Evolutionary conservation across 208 protist genomes (phyloP).

Genomic region (Acanthamoeba culbertsoni): DNA sequence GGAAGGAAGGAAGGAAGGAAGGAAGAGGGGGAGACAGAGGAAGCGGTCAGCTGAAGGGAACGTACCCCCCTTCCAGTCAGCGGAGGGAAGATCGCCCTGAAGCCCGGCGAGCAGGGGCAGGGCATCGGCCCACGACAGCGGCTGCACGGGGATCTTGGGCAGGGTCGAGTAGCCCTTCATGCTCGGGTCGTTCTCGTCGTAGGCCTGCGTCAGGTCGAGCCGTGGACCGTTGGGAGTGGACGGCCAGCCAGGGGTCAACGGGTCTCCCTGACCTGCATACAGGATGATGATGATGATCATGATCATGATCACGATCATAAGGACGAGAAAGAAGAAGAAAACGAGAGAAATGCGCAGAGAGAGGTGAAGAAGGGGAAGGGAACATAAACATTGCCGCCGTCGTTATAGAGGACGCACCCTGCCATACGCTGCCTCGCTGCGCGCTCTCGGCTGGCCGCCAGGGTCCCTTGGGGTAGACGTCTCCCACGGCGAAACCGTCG

Average conservation of each 20-base stretch:
- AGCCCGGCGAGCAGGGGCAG: slow-evolving; percentile 10
- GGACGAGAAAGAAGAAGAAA: background rate
- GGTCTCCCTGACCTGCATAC: background rate
- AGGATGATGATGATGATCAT: too few relatives aligned
- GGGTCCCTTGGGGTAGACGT: slow-evolving; percentile 58
- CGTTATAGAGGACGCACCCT: background rate
- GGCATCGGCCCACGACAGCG: slow-evolving; percentile 40
- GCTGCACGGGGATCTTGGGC: slow-evolving; percentile 47
- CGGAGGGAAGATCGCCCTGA: background rate
- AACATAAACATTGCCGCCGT: too few relatives aligned
- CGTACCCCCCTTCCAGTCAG: background rate
- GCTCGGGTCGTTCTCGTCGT: background rate
- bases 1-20: too few relatives aligned
- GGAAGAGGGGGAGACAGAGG: too few relatives aligned
- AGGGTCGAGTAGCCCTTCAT: slow-evolving; percentile 19
- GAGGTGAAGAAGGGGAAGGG: too few relatives aligned
- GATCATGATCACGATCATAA: background rate
- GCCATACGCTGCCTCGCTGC: slow-evolving; percentile 53
- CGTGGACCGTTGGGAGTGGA: slow-evolving; percentile 3
- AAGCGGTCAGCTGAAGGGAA: background rate
- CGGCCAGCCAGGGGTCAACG: slow-evolving; percentile 25
- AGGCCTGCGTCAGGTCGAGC: background rate
- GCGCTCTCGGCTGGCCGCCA: slow-evolving; percentile 29
- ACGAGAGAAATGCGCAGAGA: background rate
- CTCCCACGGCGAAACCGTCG: slow-evolving; percentile 17